phyloP scores from a whole-genome alignment of 2,329 filamentous ascomycete species.

The Venturia carpophila region DNA sequence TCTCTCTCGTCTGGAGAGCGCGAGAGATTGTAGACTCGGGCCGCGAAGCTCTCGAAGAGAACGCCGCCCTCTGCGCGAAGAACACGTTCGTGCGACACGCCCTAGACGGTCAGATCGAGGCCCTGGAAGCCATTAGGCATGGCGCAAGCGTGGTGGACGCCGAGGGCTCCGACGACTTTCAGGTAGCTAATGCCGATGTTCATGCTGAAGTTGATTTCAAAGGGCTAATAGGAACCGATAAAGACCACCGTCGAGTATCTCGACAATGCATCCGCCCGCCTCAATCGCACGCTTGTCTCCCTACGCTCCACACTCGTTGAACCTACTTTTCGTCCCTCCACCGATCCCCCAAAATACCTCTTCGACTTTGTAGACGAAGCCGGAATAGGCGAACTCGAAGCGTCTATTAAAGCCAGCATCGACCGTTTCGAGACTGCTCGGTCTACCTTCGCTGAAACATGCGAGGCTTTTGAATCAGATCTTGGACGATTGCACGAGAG shows the following conservation, averaged over 20 bases:
- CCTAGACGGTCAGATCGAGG: constrained; percentile 38
- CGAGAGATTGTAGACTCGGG: constrained; percentile 77
- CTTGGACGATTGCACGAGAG: constrained; percentile 36
- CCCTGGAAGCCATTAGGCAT: constrained; percentile 36
- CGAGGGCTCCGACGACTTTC: constrained; percentile 38
- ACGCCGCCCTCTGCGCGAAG: constrained; percentile 57
- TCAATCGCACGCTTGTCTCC: constrained; percentile 59
- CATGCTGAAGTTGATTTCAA: not conserved
- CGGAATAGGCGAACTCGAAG: constrained; percentile 57
- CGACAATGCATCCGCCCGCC: constrained; percentile 56
- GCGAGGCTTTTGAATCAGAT: constrained; percentile 64
- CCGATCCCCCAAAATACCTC: constrained; percentile 48
- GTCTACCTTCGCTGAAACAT: constrained; percentile 45
- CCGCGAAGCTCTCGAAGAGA: constrained; percentile 68
- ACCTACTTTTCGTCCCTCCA: constrained; percentile 50
- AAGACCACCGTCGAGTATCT: constrained; percentile 53
- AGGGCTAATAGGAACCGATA: not conserved
- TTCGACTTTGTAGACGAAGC: constrained; percentile 71
- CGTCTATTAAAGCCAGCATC: constrained; percentile 62
- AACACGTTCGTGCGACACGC: constrained; percentile 37
- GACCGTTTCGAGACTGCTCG: constrained; percentile 63
- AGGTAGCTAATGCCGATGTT: constrained; percentile 26
- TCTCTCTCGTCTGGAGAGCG: constrained; percentile 73
- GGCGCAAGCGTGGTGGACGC: constrained; percentile 37
- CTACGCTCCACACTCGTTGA: constrained; percentile 59